Evolutionary conservation across 2,329 filamentous ascomycete species (phyloP), one percentile per base, ranked within the genome.

Genomic region (Beauveria caledonica): DNA sequence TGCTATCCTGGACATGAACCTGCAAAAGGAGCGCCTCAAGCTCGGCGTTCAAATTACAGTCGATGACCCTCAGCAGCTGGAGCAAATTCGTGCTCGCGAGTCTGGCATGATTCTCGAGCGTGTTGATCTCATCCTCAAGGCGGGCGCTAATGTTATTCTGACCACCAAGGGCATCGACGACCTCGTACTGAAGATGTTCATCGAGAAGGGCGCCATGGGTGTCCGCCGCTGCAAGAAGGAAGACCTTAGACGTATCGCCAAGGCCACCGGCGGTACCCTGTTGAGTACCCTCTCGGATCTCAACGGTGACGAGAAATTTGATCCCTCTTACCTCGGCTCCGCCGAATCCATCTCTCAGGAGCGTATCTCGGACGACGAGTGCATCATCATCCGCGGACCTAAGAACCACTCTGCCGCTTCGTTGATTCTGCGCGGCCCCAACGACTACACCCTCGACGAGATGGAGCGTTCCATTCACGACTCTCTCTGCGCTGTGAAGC

Each of bases 1-100:
- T 74, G 94, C 94, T 54, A 88, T 93, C 69, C 77, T 99, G 63
- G 94, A 99, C 73, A 97, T 99, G 85, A 99, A 99, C 77, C 76
- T 99, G 69, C 93, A 97, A 72, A 99, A 99, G 80, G 93, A 97
- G 81, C 85, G 93, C 68, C 97, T 99, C 94, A 97, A 99, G 84
- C 80, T 99, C 62, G 94, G 94, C 66, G 94, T 99, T 63, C 93
- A 99, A 76, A 96, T 99, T 70, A 97, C 94, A 13, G 89, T 99
- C 66, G 94, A 99, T 68, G 94, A 99, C 73, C 94, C 94, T 53
- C 88, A 95, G 73, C 94, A 99, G 76, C 83, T 99, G 55, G 94
- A 99, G 80, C 92, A 97, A 82, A 99, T 99, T 69, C 86, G 94
- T 63, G 87, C 94, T 69, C 86, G 94, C 59, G 94, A 99, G 75